Evolutionary conservation across 1,284 basidiomycete species (phyloP).

Genomic region (Megacollybia platyphylla): DNA sequence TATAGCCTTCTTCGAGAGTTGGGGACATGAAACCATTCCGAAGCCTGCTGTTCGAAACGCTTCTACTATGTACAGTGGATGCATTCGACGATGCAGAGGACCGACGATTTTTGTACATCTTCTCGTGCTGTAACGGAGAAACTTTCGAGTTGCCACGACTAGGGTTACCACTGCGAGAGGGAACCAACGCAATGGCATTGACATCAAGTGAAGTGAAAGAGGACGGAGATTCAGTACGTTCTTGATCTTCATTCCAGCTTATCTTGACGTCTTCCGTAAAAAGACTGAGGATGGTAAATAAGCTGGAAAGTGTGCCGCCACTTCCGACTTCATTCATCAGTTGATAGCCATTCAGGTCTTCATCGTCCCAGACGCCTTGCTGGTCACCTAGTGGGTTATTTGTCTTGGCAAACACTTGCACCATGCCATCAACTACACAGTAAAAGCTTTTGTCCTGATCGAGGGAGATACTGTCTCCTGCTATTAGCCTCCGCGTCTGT

Average conservation of each 20-base stretch:
- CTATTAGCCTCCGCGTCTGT: conserved; percentile 83
- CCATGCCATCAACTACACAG: conserved; percentile 87
- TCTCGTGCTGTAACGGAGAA: conserved; percentile 42
- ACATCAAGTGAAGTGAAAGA: conserved; percentile 5
- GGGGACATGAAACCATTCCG: conserved; percentile 17
- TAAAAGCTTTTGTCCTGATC: conserved; percentile 92
- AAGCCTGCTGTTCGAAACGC: conserved; percentile 5
- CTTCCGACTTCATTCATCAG: conserved; percentile 88
- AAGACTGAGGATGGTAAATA: conserved; percentile 90
- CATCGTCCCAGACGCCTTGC: conserved; percentile 60
- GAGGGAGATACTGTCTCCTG: conserved; percentile 83
- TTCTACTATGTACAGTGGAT: conserved; percentile 47
- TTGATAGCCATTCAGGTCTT: conserved; percentile 88
- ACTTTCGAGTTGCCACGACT: conserved; percentile 45
- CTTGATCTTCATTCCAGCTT: conserved; percentile 68
- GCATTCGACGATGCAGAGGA: conserved; percentile 46
- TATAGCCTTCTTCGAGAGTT: conserved; percentile 12
- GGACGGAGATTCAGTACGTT: conserved; percentile 12
- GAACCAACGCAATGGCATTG: conserved; percentile 7
- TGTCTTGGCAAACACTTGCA: conserved; percentile 74
- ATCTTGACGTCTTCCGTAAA: conserved; percentile 97
- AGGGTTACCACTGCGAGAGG: conserved; percentile 6
- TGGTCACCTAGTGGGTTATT: conserved; percentile 32
- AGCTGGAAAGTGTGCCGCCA: conserved; percentile 89
- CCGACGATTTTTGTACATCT: conserved; percentile 16